Evolutionary conservation across 2,329 filamentous ascomycete species (phyloP), one percentile per base, ranked within the genome.

Genomic region (Boeremia lycopersici): DNA sequence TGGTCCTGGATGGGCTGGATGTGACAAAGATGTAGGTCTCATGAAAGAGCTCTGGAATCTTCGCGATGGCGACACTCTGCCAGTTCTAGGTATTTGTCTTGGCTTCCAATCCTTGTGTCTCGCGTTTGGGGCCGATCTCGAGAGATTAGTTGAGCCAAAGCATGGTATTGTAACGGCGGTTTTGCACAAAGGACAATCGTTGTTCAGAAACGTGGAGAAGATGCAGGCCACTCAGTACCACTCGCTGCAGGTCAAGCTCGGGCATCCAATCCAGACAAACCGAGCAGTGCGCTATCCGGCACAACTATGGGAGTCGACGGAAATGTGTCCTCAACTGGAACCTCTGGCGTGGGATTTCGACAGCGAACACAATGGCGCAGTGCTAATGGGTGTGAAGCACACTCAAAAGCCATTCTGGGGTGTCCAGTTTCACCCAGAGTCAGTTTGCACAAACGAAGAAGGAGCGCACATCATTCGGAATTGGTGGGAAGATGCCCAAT

Each of bases 401-500:
- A 76, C 71, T 15, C 69, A 60, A 1, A 87, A 86, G 61, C 92
- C 93, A 0, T 89, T 93, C 60, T 96, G 89, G 87, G 93, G 89
- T 0, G 81, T 96, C 15, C 93, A 96, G 69, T 96, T 95, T 65
- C 92, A 96, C 68, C 92, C 92, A 0, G 92, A 97, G 73, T 96
- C 91, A 0, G 84, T 91, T 12, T 96, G 91, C 72, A 96, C 92
- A 4, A 89, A 90, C 34, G 76, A 80, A 3, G 82, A 83, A 56
- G 87, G 89, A 1, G 83, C 82, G 17, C 76, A 78, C 12, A 79
- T 96, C 25, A 79, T 96, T 31, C 74, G 74, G 45, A 91, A 90
- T 66, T 96, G 92, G 91, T 95, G 92, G 82, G 69, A 73, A 4
- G 80, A 85, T 67, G 86, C 87, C 1, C 75, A 81, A 49, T 71